Base-by-base conservation (phyloP, 768 basidiomycete genomes). In the Asterophora parasitica region DNA sequence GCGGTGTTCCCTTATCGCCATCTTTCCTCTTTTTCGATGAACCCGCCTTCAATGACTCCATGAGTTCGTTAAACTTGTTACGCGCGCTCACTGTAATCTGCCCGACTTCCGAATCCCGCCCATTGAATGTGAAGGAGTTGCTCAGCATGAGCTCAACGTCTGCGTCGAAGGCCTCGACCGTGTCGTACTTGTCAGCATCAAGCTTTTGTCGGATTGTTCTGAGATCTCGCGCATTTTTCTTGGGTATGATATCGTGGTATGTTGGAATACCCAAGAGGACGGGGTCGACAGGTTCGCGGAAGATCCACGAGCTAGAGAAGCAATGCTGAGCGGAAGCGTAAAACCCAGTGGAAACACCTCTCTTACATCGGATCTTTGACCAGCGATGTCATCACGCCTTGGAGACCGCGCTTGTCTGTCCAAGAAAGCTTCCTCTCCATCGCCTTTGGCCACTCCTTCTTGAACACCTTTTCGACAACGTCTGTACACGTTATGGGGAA, bases 121-220 rank as follows among this genome's bases (percentile, higher is more conserved):
- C 88, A 55, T 98, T 98, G 76, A 96, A 98, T 44, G 76, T 79
- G 63, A 88, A 78, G 12, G 94, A 91, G 61, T 97, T 98, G 50
- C 79, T 69, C 49, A 91, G 66, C 92, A 98, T 95, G 35, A 94
- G 75, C 36, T 85, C 79, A 45, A 94, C 67, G 61, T 98, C 95
- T 1, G 82, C 85, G 61, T 90, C 86, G 58, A 95, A 83, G 2
- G 81, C 81, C 38, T 88, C 86, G 43, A 82, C 65, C 2, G 81
- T 77, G 27, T 85, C 82, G 63, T 94, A 94, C 64, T 84, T 86
- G 69, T 92, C 92, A 28, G 68, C 69, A 49, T 92, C 88, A 49
- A 97, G 72, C 63, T 86, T 92, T 58, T 75, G 74, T 52, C 84
- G 79, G 58, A 98, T 94, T 42, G 85, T 85, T 52, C 73, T 69